A percentile compares a stretch with the other conserved stretches of the same genome.
Conservation (phyloP, 164 flowering plant genomes). For the Tetrastigma voinierianum region DNA sequence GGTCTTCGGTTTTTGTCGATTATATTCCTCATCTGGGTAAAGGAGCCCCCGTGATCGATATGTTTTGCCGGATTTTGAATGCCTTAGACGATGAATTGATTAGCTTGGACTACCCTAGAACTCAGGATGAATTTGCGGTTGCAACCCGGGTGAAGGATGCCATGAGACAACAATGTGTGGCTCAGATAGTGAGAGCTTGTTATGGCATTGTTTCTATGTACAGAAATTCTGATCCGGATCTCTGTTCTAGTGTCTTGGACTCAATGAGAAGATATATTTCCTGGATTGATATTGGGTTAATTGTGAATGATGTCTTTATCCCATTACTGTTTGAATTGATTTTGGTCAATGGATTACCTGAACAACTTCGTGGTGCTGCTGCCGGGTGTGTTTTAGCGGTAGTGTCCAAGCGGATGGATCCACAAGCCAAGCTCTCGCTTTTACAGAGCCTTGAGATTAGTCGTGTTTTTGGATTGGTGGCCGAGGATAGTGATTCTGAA, state of each 20-base stretch:
- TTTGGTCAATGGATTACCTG: constrained; percentile 58
- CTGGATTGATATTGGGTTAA: constrained; percentile 94
- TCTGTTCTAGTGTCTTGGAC: constrained; percentile 65
- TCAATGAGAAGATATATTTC: constrained; percentile 75
- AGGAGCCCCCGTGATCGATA: constrained; percentile 73
- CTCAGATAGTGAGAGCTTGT: constrained; percentile 85
- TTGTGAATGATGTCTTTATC: constrained; percentile 74
- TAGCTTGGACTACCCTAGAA: constrained; percentile 78
- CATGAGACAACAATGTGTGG: constrained; percentile 90
- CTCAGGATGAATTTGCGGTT: constrained; percentile 53
- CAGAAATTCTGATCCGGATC: constrained; percentile 62
- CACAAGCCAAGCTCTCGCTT: constrained; percentile 61
- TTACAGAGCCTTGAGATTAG: constrained; percentile 71
- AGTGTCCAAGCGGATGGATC: constrained; percentile 87
- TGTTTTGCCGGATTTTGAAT: constrained; percentile 90
- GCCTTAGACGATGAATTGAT: constrained; percentile 87
- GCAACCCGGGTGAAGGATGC: constrained; percentile 83
- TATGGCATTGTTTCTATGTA: constrained; percentile 74
- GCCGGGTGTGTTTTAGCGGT: constrained; percentile 70
- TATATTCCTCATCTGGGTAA: constrained; percentile 58
- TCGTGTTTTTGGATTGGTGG: constrained; percentile 68
- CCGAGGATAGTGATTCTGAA: constrained; percentile 66
- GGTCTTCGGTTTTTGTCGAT: constrained; percentile 83
- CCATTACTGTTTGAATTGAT: constrained; percentile 74
- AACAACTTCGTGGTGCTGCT: constrained; percentile 76